These are phyloP conservation scores for Lumnitzera littorea DNA, from an alignment of 345 rosid species.

Conservation along the genomic window DNA sequence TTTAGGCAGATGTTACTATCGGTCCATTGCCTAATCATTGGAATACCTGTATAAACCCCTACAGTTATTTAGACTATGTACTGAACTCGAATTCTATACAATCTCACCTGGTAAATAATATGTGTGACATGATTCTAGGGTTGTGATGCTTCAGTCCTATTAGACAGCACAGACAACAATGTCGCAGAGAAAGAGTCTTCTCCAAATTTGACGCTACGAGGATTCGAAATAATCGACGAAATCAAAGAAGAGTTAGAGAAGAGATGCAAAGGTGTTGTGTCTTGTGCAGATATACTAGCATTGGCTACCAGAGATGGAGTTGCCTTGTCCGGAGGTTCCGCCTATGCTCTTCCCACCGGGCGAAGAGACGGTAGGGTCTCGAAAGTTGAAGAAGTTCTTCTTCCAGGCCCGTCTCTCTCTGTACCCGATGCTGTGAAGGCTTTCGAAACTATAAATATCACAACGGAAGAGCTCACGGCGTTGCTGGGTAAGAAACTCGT, in stretches of 20 bases:
- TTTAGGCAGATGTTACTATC: no score
- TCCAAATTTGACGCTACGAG: conserved; percentile 16
- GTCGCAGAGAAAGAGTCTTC: conserved; percentile 16
- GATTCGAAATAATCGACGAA: conserved; percentile 11
- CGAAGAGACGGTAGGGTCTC: conserved; percentile 9
- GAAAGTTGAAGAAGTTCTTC: conserved; percentile 5
- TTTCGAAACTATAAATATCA: conserved; percentile 6
- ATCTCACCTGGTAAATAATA: no score
- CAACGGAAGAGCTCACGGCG: conserved; percentile 8
- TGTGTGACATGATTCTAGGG: not conserved
- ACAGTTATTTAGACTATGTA: no score
- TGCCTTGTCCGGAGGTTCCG: conserved; percentile 7
- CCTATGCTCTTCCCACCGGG: conserved; percentile 14
- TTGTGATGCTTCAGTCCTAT: conserved; percentile 12
- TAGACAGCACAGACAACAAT: conserved; percentile 8
- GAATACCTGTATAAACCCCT: no score
- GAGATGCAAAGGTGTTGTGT: conserved; percentile 15
- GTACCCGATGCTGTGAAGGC: conserved; percentile 3
- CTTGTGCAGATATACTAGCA: conserved; percentile 17
- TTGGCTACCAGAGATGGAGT: conserved; percentile 16
- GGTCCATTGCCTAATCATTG: no score
- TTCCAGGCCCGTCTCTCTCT: conserved; percentile 7
- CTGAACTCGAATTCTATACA: no score
- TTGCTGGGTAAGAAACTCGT: conserved; percentile 10
- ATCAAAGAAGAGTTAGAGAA: conserved; percentile 16